A percentile compares a stretch with the other conserved stretches of the same genome.
phyloP scores from a whole-genome alignment of 371 early-diverging fungal genomes.

The Chytridiales sp. region DNA sequence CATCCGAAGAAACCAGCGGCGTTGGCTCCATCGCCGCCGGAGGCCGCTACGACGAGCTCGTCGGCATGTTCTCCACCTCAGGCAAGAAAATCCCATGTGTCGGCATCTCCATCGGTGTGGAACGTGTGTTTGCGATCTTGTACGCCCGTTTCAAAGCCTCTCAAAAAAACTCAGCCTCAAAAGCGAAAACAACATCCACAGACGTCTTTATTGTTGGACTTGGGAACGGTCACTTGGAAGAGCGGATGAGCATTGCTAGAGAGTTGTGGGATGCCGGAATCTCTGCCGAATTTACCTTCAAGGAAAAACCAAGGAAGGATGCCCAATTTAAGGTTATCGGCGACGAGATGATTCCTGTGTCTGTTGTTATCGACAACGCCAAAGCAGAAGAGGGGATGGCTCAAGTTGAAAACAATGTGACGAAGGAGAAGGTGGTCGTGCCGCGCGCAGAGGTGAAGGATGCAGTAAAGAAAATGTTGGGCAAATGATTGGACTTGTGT shows the following conservation, averaged over 20 bases:
- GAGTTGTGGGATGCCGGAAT: constrained; percentile 90
- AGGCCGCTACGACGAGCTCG: constrained; percentile 98
- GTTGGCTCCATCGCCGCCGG: constrained; percentile 99
- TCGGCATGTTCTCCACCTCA: constrained; percentile 80
- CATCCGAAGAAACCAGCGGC: constrained; percentile 73
- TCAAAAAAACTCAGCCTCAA: constrained; percentile 37
- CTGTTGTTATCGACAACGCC: constrained; percentile 84
- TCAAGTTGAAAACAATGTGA: constrained; percentile 82
- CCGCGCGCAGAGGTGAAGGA: constrained; percentile 11
- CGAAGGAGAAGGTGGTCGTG: constrained; percentile 36
- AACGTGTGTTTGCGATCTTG: constrained; percentile 92
- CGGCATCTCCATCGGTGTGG: constrained; percentile 97
- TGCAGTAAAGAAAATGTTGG: constrained; percentile 13
- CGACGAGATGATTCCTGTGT: constrained; percentile 83
- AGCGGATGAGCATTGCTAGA: constrained; percentile 82
- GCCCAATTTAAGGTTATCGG: constrained; percentile 81
- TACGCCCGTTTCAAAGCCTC: constrained; percentile 51
- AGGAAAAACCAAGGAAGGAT: constrained; percentile 83
- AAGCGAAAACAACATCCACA: constrained; percentile 75
- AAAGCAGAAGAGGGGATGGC: constrained; percentile 78
- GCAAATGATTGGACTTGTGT: neutral
- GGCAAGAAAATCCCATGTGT: constrained; percentile 93
- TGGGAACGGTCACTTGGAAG: constrained; percentile 85
- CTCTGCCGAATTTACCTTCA: constrained; percentile 89
- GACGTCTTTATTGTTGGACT: constrained; percentile 91